phyloP scores from a whole-genome alignment of 1,284 basidiomycete genomes.

The Malassezia vespertilionis region DNA sequence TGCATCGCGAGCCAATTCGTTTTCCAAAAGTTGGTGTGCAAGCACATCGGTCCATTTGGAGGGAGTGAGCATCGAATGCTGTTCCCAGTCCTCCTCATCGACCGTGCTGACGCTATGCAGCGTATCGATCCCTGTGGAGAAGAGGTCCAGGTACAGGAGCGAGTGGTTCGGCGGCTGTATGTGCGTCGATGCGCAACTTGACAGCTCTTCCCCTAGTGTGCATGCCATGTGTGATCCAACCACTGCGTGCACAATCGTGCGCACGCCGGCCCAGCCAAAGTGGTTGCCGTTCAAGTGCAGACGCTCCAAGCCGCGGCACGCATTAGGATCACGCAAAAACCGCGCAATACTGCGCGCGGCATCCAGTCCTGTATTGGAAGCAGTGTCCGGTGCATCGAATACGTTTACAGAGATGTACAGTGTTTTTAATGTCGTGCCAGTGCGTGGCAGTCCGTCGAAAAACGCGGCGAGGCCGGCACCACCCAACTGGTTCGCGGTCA shows the following conservation, averaged over 20 bases:
- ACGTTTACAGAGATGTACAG: slow-evolving; percentile 11
- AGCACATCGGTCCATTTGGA: slow-evolving; percentile 4
- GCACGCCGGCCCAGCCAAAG: slow-evolving; percentile 16
- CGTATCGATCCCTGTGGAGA: slow-evolving; percentile 11
- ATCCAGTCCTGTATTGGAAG: too few species aligned
- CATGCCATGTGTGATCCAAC: slow-evolving; percentile 13
- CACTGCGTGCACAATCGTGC: slow-evolving; percentile 11
- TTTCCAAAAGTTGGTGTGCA: slow-evolving; percentile 5
- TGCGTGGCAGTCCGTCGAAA: slow-evolving; percentile 10
- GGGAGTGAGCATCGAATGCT: background rate
- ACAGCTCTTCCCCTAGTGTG: background rate
- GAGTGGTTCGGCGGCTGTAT: slow-evolving; percentile 10
- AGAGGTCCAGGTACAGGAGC: slow-evolving; percentile 12
- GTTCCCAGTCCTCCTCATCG: background rate
- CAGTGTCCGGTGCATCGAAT: background rate
- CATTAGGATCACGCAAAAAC: slow-evolving; percentile 6
- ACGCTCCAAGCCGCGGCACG: slow-evolving; percentile 5
- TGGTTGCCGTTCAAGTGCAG: slow-evolving; percentile 13
- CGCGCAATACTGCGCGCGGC: slow-evolving; percentile 13
- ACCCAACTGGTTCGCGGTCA: slow-evolving; percentile 12
- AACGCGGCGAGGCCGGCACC: slow-evolving; percentile 6
- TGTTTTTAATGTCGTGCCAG: slow-evolving; percentile 3
- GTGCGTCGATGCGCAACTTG: background rate
- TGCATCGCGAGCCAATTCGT: background rate
- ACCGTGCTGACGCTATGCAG: background rate